Conservation (phyloP, 1,139 yeast genomes). For the Geotrichum europaeum region DNA sequence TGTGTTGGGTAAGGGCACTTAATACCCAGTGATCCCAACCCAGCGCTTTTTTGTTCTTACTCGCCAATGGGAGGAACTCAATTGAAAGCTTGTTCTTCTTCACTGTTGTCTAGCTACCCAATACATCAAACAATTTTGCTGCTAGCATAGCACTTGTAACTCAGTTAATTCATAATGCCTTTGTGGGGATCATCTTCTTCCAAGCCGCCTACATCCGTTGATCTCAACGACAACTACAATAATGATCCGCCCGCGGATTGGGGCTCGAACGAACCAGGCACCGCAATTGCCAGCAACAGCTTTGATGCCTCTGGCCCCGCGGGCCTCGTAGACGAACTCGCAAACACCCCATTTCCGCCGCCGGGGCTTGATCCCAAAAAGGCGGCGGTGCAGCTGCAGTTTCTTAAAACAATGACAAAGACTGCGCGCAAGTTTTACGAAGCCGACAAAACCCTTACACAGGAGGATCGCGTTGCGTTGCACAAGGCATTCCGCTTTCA, state of each 20-base stretch:
- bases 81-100: neutral
- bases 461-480: conserved; percentile 12
- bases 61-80: neutral
- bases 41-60: neutral
- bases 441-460: conserved; percentile 8
- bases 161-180: neutral
- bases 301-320: neutral
- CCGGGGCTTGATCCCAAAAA: conserved; percentile 5
- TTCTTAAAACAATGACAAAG: conserved; percentile 1
- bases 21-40: neutral
- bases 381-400: conserved; percentile 2
- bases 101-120: neutral
- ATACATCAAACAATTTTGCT: neutral
- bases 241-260: neutral
- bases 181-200: neutral
- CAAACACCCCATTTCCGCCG: conserved; percentile 14
- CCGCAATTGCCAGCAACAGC: neutral
- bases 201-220: neutral
- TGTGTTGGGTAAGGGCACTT: neutral
- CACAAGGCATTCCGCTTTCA: conserved; percentile 12
- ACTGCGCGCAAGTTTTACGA: conserved; percentile 16
- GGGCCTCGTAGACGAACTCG: conserved; percentile 6
- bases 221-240: neutral
- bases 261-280: neutral
- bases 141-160: neutral